phyloP scores from a whole-genome alignment of 2,329 filamentous ascomycete genomes.

The Fusarium continuum region DNA sequence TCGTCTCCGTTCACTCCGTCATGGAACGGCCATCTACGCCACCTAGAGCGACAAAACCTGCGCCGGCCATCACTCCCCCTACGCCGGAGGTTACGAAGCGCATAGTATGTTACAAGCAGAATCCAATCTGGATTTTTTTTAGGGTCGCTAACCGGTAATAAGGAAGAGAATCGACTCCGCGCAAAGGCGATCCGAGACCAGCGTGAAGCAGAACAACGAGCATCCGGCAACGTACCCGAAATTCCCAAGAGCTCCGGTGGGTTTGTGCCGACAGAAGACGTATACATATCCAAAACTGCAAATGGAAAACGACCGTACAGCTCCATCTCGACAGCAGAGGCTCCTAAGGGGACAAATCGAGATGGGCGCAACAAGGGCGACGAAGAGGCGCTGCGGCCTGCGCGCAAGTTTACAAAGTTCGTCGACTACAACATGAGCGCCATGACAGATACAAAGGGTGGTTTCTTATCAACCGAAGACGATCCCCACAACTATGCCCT shows the following conservation, averaged over 20 bases:
- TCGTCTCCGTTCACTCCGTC: not conserved
- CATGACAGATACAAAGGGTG: constrained; percentile 98
- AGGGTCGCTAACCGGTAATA: not conserved
- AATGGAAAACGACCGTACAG: constrained; percentile 75
- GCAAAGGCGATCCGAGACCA: constrained; percentile 87
- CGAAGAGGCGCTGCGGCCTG: constrained; percentile 71
- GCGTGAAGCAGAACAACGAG: constrained; percentile 69
- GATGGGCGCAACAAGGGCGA: constrained; percentile 68
- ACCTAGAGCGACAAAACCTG: constrained; percentile 48
- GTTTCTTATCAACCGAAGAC: constrained; percentile 89
- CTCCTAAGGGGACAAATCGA: constrained; percentile 67
- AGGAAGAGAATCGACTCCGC: constrained; percentile 89
- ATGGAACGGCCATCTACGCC: constrained; percentile 62
- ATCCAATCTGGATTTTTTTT: accelerated
- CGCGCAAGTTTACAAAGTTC: constrained; percentile 89
- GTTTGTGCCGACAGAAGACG: constrained; percentile 74
- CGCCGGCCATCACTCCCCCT: constrained; percentile 54
- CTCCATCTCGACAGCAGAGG: constrained; percentile 62
- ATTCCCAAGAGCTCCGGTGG: constrained; percentile 67
- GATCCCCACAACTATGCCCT: constrained; percentile 88
- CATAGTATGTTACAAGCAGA: constrained; percentile 55
- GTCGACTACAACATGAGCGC: constrained; percentile 98
- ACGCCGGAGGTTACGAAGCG: constrained; percentile 64
- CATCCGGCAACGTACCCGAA: constrained; percentile 53
- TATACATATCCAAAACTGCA: constrained; percentile 59